Base-by-base conservation (phyloP, 441 rosid genomes). In the Syzygium malaccense region DNA sequence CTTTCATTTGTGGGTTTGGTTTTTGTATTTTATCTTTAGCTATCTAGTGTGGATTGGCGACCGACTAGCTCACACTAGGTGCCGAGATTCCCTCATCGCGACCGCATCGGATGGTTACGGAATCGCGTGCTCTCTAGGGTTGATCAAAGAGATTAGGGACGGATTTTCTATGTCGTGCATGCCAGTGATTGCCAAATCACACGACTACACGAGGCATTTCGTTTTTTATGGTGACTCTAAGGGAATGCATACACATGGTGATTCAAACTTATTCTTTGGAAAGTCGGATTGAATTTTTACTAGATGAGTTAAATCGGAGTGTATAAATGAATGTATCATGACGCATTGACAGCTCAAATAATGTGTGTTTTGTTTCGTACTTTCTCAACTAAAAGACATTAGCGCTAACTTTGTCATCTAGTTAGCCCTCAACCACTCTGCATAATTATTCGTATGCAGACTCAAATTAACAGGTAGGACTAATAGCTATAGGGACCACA, bases 181-280 rank as follows among this genome's bases (percentile, higher is more conserved):
- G 9, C 33, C 18, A 19, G 14, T 32, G 26, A 68, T 3, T 37
- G 1, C 0, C 1, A 14, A 37, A 68, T 68, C 15, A 3, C 25
- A 2, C 0, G 1, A 33, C 37, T 8, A 3, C 25, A 2, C 1
- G 1, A 19, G 26, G 0, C 8, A 11, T 71, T 71, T 68, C 1
- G 2, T 1, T 19, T 68, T 68, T 3, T 5, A 20, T 0, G 8
- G 5, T 3, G 0, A 37, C 1, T 20, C 28, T 20, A 0, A 71
- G 37, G 12, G 8, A 37, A 37, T 71, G 3, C 23, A 5, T 10
- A 5, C 15, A 0, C 2, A 37, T 37, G 17, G 8, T 11, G 51
- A 37, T 71, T 3, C 8, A 23, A 71, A 37, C 1, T 20, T 9
- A 1, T 20, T 20, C 0, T 23, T 20, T 1, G 6, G 48, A 37